Evolutionary conservation across 805 yeast species (phyloP).

Genomic region (Priceomyces carsonii): DNA sequence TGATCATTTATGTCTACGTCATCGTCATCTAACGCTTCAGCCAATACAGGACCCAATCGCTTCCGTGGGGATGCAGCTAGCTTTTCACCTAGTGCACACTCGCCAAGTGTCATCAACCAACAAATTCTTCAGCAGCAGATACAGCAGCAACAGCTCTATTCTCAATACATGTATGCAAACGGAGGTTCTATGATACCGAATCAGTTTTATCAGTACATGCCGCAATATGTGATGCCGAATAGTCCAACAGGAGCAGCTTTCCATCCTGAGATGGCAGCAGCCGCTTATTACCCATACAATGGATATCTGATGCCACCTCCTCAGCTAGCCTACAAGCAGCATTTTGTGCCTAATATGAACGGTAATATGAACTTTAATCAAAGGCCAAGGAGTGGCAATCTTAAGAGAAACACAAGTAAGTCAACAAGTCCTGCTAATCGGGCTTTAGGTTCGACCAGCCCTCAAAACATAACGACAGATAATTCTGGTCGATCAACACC

Average conservation of each 20-base stretch:
- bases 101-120: conserved; percentile 12
- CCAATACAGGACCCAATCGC: conserved; percentile 31
- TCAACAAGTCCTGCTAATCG: background rate
- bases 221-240: conserved; percentile 11
- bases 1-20: conserved; percentile 17
- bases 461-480: background rate
- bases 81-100: conserved; percentile 30
- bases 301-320: conserved; percentile 10
- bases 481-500: background rate
- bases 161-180: conserved; percentile 13
- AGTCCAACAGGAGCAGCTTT: conserved; percentile 6
- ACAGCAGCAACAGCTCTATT: conserved; percentile 15
- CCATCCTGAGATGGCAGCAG: conserved; percentile 5
- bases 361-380: conserved; percentile 5
- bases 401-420: conserved; percentile 5
- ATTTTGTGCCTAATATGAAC: conserved; percentile 1
- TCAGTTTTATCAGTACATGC: conserved; percentile 13
- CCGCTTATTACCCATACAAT: conserved; percentile 4
- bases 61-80: conserved; percentile 42
- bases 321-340: conserved; percentile 6
- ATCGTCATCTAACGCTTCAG: conserved; percentile 24
- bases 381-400: conserved; percentile 1
- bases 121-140: conserved; percentile 10
- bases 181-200: conserved; percentile 14
- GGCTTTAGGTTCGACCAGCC: background rate